Conservation (phyloP, 768 basidiomycete species). For the Tephrocybe sp. region DNA sequence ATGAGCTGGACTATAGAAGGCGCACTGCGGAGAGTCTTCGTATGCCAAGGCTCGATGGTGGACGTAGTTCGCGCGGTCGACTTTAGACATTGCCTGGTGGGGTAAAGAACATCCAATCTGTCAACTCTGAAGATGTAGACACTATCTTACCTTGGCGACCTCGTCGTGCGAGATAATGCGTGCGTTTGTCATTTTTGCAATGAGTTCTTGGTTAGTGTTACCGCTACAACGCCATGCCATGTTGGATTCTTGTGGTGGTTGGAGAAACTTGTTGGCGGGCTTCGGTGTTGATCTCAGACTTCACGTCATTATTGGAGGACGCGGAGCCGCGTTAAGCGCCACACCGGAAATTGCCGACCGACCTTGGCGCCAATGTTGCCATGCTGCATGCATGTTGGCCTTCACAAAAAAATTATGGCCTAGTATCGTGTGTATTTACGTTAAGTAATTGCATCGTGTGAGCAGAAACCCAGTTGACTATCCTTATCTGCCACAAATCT, state of each 20-base stretch:
- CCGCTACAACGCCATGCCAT: constrained; percentile 89
- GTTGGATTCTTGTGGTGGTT: constrained; percentile 14
- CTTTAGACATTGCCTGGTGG: constrained; percentile 61
- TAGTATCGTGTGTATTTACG: too few species aligned
- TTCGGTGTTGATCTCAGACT: background rate
- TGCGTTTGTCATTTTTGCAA: constrained; percentile 57
- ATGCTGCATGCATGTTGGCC: background rate
- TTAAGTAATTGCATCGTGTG: too few species aligned
- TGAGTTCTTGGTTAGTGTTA: constrained; percentile 65
- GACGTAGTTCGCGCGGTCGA: constrained; percentile 74
- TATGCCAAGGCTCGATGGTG: constrained; percentile 53
- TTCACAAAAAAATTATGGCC: too few species aligned
- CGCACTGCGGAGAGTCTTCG: constrained; percentile 73
- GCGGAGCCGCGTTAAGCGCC: background rate
- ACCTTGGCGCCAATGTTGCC: background rate
- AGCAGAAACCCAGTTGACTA: too few species aligned
- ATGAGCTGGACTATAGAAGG: constrained; percentile 4
- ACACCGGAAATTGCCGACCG: background rate
- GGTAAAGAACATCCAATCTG: background rate
- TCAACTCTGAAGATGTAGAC: too few species aligned
- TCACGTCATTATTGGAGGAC: background rate
- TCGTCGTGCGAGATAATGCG: constrained; percentile 55
- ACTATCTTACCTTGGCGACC: constrained; percentile 54
- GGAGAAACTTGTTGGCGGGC: background rate
- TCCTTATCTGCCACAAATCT: too few species aligned